phyloP scores from a whole-genome alignment of 331 rosid species.

The Acacia pycnantha region DNA sequence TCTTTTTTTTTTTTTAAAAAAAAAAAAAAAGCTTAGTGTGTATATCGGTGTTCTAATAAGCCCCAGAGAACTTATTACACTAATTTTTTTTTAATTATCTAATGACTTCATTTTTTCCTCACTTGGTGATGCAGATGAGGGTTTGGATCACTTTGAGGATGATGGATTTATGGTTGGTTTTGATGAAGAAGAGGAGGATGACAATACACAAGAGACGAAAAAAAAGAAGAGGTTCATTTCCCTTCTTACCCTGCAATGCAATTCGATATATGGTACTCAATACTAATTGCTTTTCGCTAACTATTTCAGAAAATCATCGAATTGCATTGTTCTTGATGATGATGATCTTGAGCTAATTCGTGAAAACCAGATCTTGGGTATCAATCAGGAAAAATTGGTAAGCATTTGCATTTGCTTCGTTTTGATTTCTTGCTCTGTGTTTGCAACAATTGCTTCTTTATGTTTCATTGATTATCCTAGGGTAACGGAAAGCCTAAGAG shows the following conservation, averaged over 20 bases:
- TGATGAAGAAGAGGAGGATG: conserved; percentile 29
- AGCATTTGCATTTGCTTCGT: conserved; percentile 9
- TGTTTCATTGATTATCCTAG: conserved; percentile 23
- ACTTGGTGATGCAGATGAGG: conserved; percentile 34
- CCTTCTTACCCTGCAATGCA: conserved; percentile 3
- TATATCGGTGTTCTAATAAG: neutral
- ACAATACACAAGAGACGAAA: conserved; percentile 29
- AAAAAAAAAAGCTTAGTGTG: neutral
- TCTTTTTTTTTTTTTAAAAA: neutral
- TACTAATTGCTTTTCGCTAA: neutral
- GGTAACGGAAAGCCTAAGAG: conserved; percentile 36
- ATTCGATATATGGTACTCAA: conserved; percentile 6
- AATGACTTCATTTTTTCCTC: neutral
- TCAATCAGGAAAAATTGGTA: conserved; percentile 27
- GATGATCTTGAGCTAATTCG: conserved; percentile 51
- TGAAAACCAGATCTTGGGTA: conserved; percentile 29
- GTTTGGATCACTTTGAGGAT: conserved; percentile 39
- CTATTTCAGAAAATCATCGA: conserved; percentile 38
- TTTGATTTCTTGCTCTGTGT: neutral
- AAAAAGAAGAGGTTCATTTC: conserved; percentile 29
- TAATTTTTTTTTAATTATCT: neutral
- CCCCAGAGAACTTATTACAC: neutral
- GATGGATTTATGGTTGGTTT: conserved; percentile 41
- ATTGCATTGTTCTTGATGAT: conserved; percentile 35
- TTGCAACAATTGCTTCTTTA: conserved; percentile 7